Evolutionary conservation across 768 basidiomycete genomes (phyloP).

Genomic region (Boletus insuetus): DNA sequence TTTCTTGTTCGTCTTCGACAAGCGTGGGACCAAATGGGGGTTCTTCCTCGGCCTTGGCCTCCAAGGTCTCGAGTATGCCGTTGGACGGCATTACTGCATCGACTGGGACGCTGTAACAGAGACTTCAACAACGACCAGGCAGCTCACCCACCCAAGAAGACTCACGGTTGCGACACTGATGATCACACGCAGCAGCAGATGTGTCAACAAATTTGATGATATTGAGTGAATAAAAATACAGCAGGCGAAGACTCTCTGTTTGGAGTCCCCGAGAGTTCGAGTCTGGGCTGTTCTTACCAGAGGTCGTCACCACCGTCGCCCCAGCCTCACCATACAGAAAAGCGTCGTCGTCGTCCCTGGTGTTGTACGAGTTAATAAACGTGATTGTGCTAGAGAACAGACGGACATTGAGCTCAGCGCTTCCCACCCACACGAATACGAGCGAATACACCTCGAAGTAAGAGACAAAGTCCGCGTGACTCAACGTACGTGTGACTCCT

Average conservation of each 20-base stretch:
- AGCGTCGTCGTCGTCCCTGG: conserved; percentile 78
- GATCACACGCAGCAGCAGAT: conserved; percentile 37
- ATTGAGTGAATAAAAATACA: conserved; percentile 36
- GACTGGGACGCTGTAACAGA: conserved; percentile 35
- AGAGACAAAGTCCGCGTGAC: conserved; percentile 29
- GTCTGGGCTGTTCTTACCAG: conserved; percentile 46
- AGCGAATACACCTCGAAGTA: conserved; percentile 19
- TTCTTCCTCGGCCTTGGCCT: conserved; percentile 42
- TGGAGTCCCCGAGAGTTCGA: conserved; percentile 22
- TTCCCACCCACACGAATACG: conserved; percentile 19
- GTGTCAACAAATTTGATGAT: conserved; percentile 40
- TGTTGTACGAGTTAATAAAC: conserved; percentile 26
- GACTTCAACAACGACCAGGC: conserved; percentile 13
- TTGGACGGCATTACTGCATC: conserved; percentile 45
- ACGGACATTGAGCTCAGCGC: conserved; percentile 29
- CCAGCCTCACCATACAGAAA: conserved; percentile 67
- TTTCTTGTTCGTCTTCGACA: conserved; percentile 26
- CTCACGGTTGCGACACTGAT: conserved; percentile 66
- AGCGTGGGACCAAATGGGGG: conserved; percentile 28
- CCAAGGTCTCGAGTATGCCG: conserved; percentile 49
- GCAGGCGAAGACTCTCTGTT: conserved; percentile 29
- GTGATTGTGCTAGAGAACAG: conserved; percentile 14
- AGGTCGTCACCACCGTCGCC: conserved; percentile 32
- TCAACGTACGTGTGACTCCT: conserved; percentile 16
- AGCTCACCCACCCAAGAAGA: conserved; percentile 32